Evolutionary conservation across 805 yeast genomes (phyloP).

Genomic region (Yamadazyma olivae): DNA sequence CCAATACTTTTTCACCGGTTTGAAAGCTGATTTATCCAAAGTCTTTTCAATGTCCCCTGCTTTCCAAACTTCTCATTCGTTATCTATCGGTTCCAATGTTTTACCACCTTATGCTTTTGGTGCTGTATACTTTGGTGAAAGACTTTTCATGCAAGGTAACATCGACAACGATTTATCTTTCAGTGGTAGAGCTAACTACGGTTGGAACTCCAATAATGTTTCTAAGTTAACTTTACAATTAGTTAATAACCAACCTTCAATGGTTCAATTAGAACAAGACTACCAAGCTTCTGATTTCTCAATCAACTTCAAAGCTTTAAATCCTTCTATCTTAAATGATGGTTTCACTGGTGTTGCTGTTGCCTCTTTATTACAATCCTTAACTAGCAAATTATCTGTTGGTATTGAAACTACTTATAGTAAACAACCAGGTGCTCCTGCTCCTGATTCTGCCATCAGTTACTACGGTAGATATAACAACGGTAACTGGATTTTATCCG

Average conservation of each 20-base stretch:
- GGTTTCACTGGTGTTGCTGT: conserved; percentile 84
- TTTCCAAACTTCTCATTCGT: conserved; percentile 94
- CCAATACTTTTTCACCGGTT: conserved; percentile 90
- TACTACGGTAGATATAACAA: conserved; percentile 88
- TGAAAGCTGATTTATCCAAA: conserved; percentile 94
- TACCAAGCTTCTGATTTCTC: conserved; percentile 87
- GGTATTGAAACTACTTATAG: conserved; percentile 94
- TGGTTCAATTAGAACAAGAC: conserved; percentile 96
- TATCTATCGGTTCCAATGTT: conserved; percentile 80
- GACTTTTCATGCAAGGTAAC: conserved; percentile 84
- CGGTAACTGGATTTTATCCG: conserved; percentile 89
- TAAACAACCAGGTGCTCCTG: conserved; percentile 62
- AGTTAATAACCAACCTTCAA: conserved; percentile 84
- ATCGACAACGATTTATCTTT: conserved; percentile 82
- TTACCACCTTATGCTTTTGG: conserved; percentile 90
- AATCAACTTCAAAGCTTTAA: conserved; percentile 83
- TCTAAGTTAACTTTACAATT: conserved; percentile 87
- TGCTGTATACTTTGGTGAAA: conserved; percentile 85
- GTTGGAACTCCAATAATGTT: conserved; percentile 77
- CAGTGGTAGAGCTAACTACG: conserved; percentile 86
- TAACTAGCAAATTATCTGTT: conserved; percentile 77
- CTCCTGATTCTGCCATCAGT: conserved; percentile 86
- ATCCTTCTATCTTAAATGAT: conserved; percentile 77
- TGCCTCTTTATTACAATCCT: conserved; percentile 85
- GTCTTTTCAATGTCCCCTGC: conserved; percentile 88